A percentile compares a stretch with the other conserved stretches of the same genome.
These are phyloP conservation scores for Pleurotus platypus DNA, from an alignment of 768 basidiomycete genomes.

Conservation along the genomic window DNA sequence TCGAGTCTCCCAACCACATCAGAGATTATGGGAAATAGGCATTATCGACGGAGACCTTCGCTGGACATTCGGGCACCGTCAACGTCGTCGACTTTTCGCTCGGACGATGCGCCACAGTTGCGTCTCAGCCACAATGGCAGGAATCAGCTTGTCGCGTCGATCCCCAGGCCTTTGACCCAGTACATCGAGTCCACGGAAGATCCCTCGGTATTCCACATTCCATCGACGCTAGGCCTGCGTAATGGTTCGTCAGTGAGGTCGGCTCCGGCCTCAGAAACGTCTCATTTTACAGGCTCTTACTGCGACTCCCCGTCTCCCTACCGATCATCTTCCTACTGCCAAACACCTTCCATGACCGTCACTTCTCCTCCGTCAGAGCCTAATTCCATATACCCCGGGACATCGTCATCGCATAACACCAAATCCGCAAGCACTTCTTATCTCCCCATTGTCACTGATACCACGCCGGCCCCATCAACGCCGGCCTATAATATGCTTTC, in stretches of 20 bases:
- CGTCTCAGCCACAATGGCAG: slow-evolving; percentile 50
- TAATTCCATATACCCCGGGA: slow-evolving; percentile 24
- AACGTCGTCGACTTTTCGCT: background rate
- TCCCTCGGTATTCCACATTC: slow-evolving; percentile 51
- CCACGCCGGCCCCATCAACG: slow-evolving; percentile 38
- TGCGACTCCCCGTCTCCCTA: too few species aligned
- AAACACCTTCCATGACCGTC: slow-evolving; percentile 12
- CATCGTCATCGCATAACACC: slow-evolving; percentile 17
- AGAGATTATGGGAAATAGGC: slow-evolving; percentile 9
- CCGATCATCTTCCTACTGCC: slow-evolving; percentile 7
- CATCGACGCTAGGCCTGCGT: slow-evolving; percentile 69
- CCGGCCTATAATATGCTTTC: slow-evolving; percentile 63
- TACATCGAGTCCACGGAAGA: slow-evolving; percentile 60
- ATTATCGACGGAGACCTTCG: slow-evolving; percentile 43
- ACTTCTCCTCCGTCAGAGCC: slow-evolving; percentile 17
- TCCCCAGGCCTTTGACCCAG: slow-evolving; percentile 75
- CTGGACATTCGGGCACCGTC: slow-evolving; percentile 30
- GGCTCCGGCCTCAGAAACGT: slow-evolving; percentile 6
- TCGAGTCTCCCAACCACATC: slow-evolving; percentile 39
- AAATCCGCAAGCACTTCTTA: slow-evolving; percentile 4
- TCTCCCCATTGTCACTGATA: slow-evolving; percentile 28
- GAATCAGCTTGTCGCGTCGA: slow-evolving; percentile 55
- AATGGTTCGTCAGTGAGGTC: slow-evolving; percentile 26
- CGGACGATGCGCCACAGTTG: slow-evolving; percentile 34
- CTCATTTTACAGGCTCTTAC: slow-evolving; percentile 5